phyloP scores from a whole-genome alignment of 176 grass and related monocot species.

The Carex kokanica region DNA sequence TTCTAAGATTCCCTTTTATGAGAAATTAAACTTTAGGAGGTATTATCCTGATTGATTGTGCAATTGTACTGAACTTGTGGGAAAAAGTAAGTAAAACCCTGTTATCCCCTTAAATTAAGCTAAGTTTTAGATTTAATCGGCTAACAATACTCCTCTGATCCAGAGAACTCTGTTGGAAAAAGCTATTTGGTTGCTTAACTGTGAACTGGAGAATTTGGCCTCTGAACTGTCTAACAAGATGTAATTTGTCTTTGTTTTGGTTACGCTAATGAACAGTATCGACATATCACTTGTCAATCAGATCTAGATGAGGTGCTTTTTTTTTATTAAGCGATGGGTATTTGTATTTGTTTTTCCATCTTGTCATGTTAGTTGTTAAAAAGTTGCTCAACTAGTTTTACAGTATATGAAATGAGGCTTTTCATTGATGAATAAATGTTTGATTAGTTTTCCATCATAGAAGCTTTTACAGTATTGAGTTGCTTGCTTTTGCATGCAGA shows the following conservation, averaged over 20 bases:
- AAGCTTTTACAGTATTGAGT: neutral
- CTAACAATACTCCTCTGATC: neutral
- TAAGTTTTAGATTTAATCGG: neutral
- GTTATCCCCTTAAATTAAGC: neutral
- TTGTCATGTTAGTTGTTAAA: neutral
- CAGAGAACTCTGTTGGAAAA: neutral
- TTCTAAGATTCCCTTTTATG: neutral
- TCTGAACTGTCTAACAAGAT: neutral
- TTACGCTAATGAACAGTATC: neutral
- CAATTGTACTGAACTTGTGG: neutral
- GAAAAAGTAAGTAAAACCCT: neutral
- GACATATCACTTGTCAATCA: neutral
- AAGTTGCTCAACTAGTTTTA: neutral
- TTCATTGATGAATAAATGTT: neutral
- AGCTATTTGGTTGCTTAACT: neutral
- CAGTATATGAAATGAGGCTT: neutral
- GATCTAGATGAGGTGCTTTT: neutral
- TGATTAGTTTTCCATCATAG: neutral
- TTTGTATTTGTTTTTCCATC: no score
- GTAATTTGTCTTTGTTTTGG: neutral
- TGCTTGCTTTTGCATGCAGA: slow-evolving; percentile 17
- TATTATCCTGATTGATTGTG: neutral
- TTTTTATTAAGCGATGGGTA: neutral
- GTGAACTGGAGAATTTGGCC: neutral
- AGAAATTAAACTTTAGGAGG: neutral